Base-by-base conservation (phyloP, 2,329 filamentous ascomycete species). In the Hymenotorrendiella dingleyae region DNA sequence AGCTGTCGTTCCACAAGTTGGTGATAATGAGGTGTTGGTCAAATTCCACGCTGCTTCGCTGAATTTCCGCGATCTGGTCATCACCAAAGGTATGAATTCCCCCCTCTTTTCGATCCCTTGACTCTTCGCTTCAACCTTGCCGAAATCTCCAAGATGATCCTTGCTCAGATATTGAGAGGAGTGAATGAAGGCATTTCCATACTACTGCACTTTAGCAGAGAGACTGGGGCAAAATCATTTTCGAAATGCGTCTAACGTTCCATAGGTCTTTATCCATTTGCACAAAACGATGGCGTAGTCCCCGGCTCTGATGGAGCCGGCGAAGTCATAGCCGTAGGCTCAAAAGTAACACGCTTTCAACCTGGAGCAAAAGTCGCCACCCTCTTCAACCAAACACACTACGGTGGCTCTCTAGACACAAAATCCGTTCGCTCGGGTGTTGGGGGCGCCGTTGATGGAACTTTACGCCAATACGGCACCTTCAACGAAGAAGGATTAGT, bases 401-500 rank as follows among this genome's bases (percentile, higher is more conserved):
- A 57, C 1, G 49, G 46, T 8, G 58, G 59, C 14, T 38, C 47
- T n/a, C 39, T 62, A 20, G 47, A 49, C 21, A 26, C 34, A 1
- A 32, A 33, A 21, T 59, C 58, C 4, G 42, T 58, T 1, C 36
- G 45, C 0, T 73, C 71, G 2, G 76, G 77, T n/a, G 64, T 82
- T 1, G 80, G 80, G 34, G 78, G 77, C 35, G 65, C 64, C 2
- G 39, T 79, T 1, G 54, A 66, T 2, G 72, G 72, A 11, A 67
- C 68, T 0, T 73, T 76, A n/a, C 64, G 65, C 4, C 63, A 71
- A 42, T 69, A 72, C 43, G 67, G 70, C 11, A 62, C 67, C 17
- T 74, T 74, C 51, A 65, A 67, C 4, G 69, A 69, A 57, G 62
- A 84, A 34, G 80, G 78, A 1, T 70, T 86, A 3, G 79, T 86